phyloP scores from a whole-genome alignment of 1,284 basidiomycete genomes.

The Xanthoconium separans region DNA sequence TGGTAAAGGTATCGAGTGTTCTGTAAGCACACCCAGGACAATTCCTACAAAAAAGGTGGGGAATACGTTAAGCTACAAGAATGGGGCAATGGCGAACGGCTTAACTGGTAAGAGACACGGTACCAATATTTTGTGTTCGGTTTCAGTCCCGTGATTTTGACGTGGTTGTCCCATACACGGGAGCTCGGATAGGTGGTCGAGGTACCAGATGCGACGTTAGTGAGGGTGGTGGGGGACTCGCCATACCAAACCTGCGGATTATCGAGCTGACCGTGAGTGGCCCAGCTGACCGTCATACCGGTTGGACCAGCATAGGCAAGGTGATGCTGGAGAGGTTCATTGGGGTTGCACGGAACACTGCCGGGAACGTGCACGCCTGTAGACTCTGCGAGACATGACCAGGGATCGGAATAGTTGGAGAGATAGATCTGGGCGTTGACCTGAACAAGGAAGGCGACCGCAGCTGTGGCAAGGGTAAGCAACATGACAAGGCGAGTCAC shows the following conservation, averaged over 20 bases:
- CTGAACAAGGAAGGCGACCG: constrained; percentile 7
- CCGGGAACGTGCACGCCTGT: constrained; percentile 31
- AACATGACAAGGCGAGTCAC: constrained; percentile 8
- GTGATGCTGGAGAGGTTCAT: constrained; percentile 28
- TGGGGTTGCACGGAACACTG: constrained; percentile 26
- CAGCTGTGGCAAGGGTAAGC: constrained; percentile 2
- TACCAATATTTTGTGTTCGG: constrained; percentile 30
- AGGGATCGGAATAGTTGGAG: constrained; percentile 9
- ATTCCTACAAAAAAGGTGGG: constrained; percentile 16
- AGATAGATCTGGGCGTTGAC: constrained; percentile 24
- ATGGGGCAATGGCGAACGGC: neutral
- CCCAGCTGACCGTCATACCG: constrained; percentile 31
- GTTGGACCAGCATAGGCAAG: constrained; percentile 24
- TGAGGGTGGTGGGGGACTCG: constrained; percentile 16
- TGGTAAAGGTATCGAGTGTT: constrained; percentile 25
- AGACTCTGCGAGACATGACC: constrained; percentile 26
- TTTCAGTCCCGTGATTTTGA: constrained; percentile 25
- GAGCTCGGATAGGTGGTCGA: constrained; percentile 27
- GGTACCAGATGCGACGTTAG: constrained; percentile 16
- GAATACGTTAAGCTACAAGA: neutral
- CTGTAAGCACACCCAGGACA: constrained; percentile 29
- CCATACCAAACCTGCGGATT: constrained; percentile 30
- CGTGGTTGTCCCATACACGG: constrained; percentile 29
- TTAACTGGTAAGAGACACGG: constrained; percentile 27
- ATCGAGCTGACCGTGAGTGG: constrained; percentile 18